These are phyloP conservation scores for Flueggea neowawraea DNA, from an alignment of 441 rosid species.

Conservation along the genomic window DNA sequence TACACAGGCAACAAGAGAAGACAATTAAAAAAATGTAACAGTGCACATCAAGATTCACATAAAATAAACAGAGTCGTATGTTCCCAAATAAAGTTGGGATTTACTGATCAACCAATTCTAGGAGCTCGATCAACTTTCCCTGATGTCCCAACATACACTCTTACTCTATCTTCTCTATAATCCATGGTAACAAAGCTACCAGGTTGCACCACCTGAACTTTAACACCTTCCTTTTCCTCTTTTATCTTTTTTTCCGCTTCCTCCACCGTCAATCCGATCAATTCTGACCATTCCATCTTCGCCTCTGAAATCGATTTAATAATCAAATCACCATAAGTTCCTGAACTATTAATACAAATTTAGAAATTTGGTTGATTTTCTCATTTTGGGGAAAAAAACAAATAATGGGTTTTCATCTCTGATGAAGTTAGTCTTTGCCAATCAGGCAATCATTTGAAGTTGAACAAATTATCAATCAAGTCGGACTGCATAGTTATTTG, in stretches of 20 bases:
- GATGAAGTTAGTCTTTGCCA: too few species aligned
- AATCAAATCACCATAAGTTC: neutral
- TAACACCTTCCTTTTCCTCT: conserved; percentile 1
- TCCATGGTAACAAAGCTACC: conserved; percentile 6
- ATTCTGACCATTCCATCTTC: neutral
- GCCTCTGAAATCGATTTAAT: neutral
- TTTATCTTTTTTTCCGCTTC: conserved; percentile 5
- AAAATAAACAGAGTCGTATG: too few species aligned
- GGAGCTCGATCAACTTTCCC: conserved; percentile 2
- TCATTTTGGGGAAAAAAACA: too few species aligned
- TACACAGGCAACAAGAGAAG: too few species aligned
- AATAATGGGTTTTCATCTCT: too few species aligned
- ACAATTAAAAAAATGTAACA: too few species aligned
- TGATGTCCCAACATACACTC: neutral
- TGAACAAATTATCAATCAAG: too few species aligned
- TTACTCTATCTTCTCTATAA: neutral
- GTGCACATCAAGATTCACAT: too few species aligned
- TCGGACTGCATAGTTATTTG: too few species aligned
- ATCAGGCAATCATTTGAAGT: too few species aligned
- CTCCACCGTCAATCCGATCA: neutral
- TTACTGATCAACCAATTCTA: neutral
- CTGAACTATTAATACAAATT: neutral
- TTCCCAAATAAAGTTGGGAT: too few species aligned
- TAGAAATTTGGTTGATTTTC: too few species aligned
- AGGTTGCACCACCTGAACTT: conserved; percentile 1